Evolutionary conservation across 805 yeast genomes (phyloP), one percentile per base, ranked within the genome.

Genomic region (Priceomyces medius): DNA sequence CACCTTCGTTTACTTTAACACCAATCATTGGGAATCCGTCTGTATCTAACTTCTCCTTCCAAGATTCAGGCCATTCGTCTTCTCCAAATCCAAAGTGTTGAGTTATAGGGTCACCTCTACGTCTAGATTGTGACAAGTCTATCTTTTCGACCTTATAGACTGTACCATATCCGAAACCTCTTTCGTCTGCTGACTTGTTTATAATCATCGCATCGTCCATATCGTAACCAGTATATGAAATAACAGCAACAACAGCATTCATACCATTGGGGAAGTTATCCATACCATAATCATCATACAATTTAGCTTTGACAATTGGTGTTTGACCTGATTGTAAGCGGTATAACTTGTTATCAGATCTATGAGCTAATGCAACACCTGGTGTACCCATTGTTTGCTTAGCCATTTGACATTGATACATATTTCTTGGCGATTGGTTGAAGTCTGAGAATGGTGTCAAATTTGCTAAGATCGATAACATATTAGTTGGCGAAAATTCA

Each of bases 321-420:
- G 97, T 87, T 73, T 93, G 98, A 35, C 99, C 99, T 33, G 87
- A 76, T 68, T 93, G 99, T 53, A 93, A 72, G 55, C 91, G 82
- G 68, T 93, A 93, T 45, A 93, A 71, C 64, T 91, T 93, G 72
- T 93, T 93, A 65, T 93, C 99, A 1, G 96, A 85, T 66, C 99
- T 80, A 64, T 89, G 96, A 34, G 73, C 79, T 41, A 91, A 73
- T 0, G 95, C 98, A 49, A 93, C 96, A 70, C 98, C 98, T 7
- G 99, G 99, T 3, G 99, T 93, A 68, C 99, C 99, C 99, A 93
- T 93, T 16, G 99, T 91, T 74, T 93, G 99, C 72, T 93, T 93
- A 80, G 97, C 98, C 99, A 93, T 93, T 77, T 93, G 99, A 71
- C 99, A 93, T 73, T 93, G 99, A 66, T 93, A 93, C 98, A 93